Evolutionary conservation across 176 grass and related monocot species (phyloP), one percentile per base, ranked within the genome.

Genomic region (Triticum timopheevii): DNA sequence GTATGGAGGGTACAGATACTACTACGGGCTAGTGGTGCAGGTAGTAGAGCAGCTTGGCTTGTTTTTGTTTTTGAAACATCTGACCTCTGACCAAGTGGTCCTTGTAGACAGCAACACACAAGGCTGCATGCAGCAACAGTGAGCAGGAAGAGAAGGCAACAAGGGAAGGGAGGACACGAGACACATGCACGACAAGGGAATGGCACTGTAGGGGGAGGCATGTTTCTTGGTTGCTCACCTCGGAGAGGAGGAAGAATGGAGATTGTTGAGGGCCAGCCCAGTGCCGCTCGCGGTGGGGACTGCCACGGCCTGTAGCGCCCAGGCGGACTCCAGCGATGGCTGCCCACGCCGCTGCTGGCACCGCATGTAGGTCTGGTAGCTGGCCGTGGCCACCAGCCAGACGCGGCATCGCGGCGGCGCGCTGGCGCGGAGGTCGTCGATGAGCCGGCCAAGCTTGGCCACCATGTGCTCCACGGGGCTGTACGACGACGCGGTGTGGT

Each of bases 301-400:
- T 20, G 87, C 78, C 69, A 98, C 90, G 20, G 92, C 90, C 76
- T 94, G 93, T 35, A 98, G 90, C 25, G 83, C 90, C 96, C 96
- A 98, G 10, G 84, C 69, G 7, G 65, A 13, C 49, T 92, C 96
- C 6, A 93, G 82, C 10, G 67, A 87, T 31, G 88, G 93, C 73
- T 75, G 82, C 35, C 76, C 86, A 38, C 85, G 80, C 56, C 84
- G 89, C 59, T 74, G 90, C 89, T 93, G 93, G 84, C 93, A 93
- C 17, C 89, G 87, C 92, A 92, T 89, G 93, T 98, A 98, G 5
- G 92, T 98, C 79, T 94, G 90, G 84, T 92, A 98, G 84, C 88
- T 92, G 8, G 93, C 91, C 28, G 94, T 95, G 12, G 86, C 93
- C 31, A 98, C 50, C 35, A 95, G 50, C 93, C 90, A 98, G 8